Evolutionary conservation across 257 asterid genomes (phyloP).

Genomic region (Solanum phureja): DNA sequence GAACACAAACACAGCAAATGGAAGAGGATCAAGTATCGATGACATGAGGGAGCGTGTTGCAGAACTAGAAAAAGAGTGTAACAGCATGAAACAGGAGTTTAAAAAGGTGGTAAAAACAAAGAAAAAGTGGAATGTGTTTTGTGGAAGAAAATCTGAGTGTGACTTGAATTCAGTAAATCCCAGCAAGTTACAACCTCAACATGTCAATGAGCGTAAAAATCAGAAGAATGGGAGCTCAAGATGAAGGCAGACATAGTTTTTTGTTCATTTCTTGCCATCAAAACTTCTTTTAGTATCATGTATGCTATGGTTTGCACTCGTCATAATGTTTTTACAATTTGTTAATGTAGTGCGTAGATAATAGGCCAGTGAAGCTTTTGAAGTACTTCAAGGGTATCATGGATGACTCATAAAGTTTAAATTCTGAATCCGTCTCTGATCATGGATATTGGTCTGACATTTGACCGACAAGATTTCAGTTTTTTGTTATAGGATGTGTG

Average conservation of each 20-base stretch:
- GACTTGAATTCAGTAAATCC: background rate
- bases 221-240: background rate
- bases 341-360: background rate
- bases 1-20: background rate
- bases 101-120: constrained; percentile 2
- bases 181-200: background rate
- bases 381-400: background rate
- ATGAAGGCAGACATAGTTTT: background rate
- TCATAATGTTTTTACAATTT: background rate
- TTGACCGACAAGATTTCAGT: background rate
- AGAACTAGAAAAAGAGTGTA: constrained; percentile 1
- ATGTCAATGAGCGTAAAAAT: background rate
- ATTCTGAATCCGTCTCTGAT: background rate
- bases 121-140: constrained; percentile 6
- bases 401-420: background rate
- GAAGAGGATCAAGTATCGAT: background rate
- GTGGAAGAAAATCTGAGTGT: background rate
- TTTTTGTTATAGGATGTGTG: background rate
- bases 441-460: background rate
- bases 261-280: background rate
- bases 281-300: background rate
- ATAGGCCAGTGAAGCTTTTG: background rate
- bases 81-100: constrained; percentile 8
- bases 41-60: background rate
- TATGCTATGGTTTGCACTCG: background rate